Conservation (phyloP, 2,329 filamentous ascomycete species). For the Alternaria arbusti region DNA sequence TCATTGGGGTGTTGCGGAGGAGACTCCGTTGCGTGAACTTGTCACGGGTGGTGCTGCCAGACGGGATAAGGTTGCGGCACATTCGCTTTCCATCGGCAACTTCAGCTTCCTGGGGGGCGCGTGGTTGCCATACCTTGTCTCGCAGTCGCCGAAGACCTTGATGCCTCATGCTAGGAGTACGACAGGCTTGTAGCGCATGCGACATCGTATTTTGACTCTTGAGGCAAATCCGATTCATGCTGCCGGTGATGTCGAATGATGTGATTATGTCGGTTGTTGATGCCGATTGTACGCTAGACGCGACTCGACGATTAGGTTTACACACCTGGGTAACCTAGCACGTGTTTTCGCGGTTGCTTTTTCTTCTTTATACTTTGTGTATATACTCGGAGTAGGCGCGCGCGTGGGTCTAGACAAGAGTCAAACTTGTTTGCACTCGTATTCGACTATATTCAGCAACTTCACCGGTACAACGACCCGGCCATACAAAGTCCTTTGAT, state of each 20-base stretch:
- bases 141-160: not conserved
- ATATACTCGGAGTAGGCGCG: not conserved
- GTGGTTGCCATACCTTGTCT: not conserved
- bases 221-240: not conserved
- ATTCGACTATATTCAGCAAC: not conserved
- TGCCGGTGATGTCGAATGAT: not conserved
- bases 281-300: not conserved
- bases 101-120: not conserved
- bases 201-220: not conserved
- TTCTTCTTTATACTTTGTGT: not conserved
- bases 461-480: not conserved
- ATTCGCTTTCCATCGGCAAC: slow-evolving; percentile 5
- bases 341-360: not conserved
- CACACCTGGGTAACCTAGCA: not conserved
- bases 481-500: not conserved
- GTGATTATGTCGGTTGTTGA: not conserved
- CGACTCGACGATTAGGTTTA: not conserved
- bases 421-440: not conserved
- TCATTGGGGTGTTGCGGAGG: not conserved
- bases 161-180: too few species aligned
- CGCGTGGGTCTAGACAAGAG: not conserved
- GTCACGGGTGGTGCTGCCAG: not conserved
- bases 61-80: not conserved
- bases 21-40: not conserved
- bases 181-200: not conserved